Conservation (phyloP, 2,329 filamentous ascomycete species). For the Fusarium longipes region DNA sequence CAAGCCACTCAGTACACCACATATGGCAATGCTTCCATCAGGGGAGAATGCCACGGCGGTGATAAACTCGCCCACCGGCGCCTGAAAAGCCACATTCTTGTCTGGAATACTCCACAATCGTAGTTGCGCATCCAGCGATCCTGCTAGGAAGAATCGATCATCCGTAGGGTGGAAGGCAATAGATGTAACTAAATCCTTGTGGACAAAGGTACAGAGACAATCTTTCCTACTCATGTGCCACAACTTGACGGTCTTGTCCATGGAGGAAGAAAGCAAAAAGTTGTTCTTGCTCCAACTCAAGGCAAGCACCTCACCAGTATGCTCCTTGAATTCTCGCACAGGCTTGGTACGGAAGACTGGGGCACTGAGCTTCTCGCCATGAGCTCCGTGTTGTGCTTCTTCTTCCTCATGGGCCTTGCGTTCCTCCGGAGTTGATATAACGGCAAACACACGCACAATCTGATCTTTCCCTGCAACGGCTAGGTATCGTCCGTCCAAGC, state of each 20-base stretch:
- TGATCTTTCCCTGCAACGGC: slow-evolving; percentile 93
- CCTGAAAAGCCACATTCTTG: slow-evolving; percentile 88
- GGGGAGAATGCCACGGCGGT: slow-evolving; percentile 95
- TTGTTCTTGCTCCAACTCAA: slow-evolving; percentile 99
- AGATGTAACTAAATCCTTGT: slow-evolving; percentile 94
- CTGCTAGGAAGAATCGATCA: slow-evolving; percentile 95
- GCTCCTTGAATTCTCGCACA: slow-evolving; percentile 81
- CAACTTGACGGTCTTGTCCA: slow-evolving; percentile 96
- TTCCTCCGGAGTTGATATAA: slow-evolving; percentile 85
- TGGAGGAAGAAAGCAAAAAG: slow-evolving; percentile 92
- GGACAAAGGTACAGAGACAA: slow-evolving; percentile 92
- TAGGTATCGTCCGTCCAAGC: slow-evolving; percentile 88
- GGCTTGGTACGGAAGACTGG: slow-evolving; percentile 89
- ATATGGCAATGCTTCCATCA: slow-evolving; percentile 89
- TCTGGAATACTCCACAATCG: slow-evolving; percentile 97
- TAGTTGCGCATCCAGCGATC: slow-evolving; percentile 88
- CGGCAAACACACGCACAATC: slow-evolving; percentile 87
- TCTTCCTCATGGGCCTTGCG: slow-evolving; percentile 78
- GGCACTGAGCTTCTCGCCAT: slow-evolving; percentile 77
- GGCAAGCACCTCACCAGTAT: slow-evolving; percentile 87
- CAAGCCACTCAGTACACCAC: slow-evolving; percentile 84
- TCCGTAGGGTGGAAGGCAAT: slow-evolving; percentile 95
- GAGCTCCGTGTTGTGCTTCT: slow-evolving; percentile 48
- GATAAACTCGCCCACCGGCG: slow-evolving; percentile 83
- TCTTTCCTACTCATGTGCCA: slow-evolving; percentile 91